phyloP scores from a whole-genome alignment of 2,329 filamentous ascomycete species.

The Nemania sp. region DNA sequence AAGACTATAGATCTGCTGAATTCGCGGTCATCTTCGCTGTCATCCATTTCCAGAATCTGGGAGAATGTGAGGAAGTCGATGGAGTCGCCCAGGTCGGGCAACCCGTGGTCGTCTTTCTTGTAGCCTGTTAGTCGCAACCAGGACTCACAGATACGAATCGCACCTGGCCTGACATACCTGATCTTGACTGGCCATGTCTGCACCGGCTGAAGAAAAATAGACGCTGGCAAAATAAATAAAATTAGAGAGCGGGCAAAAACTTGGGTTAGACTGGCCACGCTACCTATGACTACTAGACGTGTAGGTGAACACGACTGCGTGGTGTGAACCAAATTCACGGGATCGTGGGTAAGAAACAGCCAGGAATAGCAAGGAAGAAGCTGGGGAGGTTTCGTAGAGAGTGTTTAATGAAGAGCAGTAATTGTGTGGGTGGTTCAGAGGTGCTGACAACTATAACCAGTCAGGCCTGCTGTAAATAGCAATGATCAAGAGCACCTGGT shows the following conservation, averaged over 20 bases:
- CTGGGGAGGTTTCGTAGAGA: slow-evolving; percentile 7
- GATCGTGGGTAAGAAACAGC: slow-evolving; percentile 10
- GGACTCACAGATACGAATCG: not conserved
- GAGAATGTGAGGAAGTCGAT: slow-evolving; percentile 83
- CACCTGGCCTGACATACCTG: slow-evolving; percentile 33
- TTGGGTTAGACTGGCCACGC: slow-evolving; percentile 6
- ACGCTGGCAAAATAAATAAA: slow-evolving; percentile 13
- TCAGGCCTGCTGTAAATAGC: slow-evolving; percentile 24
- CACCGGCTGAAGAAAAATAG: slow-evolving; percentile 1
- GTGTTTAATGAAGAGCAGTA: slow-evolving; percentile 17
- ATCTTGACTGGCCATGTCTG: slow-evolving; percentile 34
- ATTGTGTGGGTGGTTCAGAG: slow-evolving; percentile 21
- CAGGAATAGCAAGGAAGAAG: slow-evolving; percentile 5
- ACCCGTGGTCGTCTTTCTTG: slow-evolving; percentile 52
- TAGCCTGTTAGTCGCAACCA: slow-evolving; percentile 9
- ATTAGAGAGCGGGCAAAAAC: slow-evolving; percentile 8
- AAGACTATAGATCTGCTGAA: slow-evolving; percentile 89
- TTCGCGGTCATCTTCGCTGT: slow-evolving; percentile 79
- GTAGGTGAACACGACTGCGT: slow-evolving; percentile 3
- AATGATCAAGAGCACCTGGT: slow-evolving; percentile 22
- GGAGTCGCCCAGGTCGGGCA: slow-evolving; percentile 70
- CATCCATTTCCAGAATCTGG: slow-evolving; percentile 99
- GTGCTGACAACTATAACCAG: slow-evolving; percentile 24
- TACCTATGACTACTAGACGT: slow-evolving; percentile 1
- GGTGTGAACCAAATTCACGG: slow-evolving; percentile 7